phyloP scores from a whole-genome alignment of 139 green algal genomes.

The Bryopsis sp. region DNA sequence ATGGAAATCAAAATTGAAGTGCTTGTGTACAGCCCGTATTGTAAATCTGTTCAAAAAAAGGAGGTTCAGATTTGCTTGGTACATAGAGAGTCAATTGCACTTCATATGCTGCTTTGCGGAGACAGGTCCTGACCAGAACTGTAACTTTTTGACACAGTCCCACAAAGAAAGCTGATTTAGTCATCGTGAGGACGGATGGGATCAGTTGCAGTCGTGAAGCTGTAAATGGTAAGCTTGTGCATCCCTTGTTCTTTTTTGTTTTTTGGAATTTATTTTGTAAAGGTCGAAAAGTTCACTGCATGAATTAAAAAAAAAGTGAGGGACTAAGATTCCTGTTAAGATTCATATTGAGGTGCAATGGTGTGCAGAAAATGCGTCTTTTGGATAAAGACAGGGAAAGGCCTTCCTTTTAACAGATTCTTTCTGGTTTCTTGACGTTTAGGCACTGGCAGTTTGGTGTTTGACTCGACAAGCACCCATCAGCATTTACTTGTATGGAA shows the following conservation, averaged over 20 bases:
- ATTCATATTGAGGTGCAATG: background rate
- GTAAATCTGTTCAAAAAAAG: too few relatives aligned
- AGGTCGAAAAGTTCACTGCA: background rate
- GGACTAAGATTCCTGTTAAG: background rate
- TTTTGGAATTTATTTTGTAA: background rate
- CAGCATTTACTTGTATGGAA: slow-evolving; percentile 97
- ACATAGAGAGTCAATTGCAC: too few relatives aligned
- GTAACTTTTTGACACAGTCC: too few relatives aligned
- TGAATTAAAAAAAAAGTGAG: slow-evolving; percentile 1
- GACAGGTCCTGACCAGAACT: too few relatives aligned
- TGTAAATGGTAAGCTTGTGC: slow-evolving; percentile 56
- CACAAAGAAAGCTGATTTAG: slow-evolving; percentile 52
- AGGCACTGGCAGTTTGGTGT: slow-evolving; percentile 69
- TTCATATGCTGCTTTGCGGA: too few relatives aligned
- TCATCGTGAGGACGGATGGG: slow-evolving; percentile 87
- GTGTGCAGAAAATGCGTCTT: background rate
- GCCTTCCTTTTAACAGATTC: background rate
- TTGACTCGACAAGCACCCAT: slow-evolving; percentile 86
- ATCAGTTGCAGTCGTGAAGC: slow-evolving; percentile 82
- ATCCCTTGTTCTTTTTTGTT: slow-evolving; percentile 24
- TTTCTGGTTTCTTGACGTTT: slow-evolving; percentile 10
- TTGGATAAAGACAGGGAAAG: background rate
- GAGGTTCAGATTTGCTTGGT: too few relatives aligned
- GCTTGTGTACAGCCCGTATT: too few relatives aligned
- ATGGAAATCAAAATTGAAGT: too few relatives aligned